Percentiles rank a stretch among this genome's conserved stretches.
Conservation (phyloP, 2,329 filamentous ascomycete genomes). For the Neurospora crassa region DNA sequence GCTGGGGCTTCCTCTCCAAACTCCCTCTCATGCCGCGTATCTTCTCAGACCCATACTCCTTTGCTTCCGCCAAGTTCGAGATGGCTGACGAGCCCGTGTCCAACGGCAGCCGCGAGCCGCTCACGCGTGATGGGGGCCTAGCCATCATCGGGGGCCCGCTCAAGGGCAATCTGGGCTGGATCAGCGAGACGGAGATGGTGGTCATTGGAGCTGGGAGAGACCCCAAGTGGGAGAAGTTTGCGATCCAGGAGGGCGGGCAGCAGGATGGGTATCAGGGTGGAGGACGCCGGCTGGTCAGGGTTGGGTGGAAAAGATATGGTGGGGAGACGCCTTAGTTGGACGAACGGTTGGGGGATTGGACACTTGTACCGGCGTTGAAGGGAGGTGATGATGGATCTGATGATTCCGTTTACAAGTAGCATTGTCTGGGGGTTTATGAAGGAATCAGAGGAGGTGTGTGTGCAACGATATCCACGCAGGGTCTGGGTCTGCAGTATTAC, state of each 20-base stretch:
- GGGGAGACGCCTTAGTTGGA: slow-evolving; percentile 3
- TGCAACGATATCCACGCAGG: neutral
- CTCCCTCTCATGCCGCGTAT: slow-evolving; percentile 77
- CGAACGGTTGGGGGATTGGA: neutral
- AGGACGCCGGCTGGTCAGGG: slow-evolving; percentile 53
- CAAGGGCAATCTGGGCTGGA: slow-evolving; percentile 83
- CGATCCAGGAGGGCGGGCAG: slow-evolving; percentile 46
- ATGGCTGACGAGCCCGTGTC: slow-evolving; percentile 60
- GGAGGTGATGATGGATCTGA: neutral
- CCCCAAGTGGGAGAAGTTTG: slow-evolving; percentile 81
- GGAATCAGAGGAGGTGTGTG: neutral
- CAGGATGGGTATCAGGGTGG: slow-evolving; percentile 42
- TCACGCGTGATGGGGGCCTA: too few species aligned
- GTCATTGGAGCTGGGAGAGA: slow-evolving; percentile 73
- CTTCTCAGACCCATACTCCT: slow-evolving; percentile 85
- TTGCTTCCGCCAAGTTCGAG: slow-evolving; percentile 71
- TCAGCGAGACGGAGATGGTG: slow-evolving; percentile 60
- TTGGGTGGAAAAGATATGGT: slow-evolving; percentile 68
- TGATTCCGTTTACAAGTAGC: neutral
- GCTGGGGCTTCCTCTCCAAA: slow-evolving; percentile 74
- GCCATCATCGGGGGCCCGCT: slow-evolving; percentile 44
- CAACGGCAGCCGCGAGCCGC: slow-evolving; percentile 18
- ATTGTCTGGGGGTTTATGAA: neutral
- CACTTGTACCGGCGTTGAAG: neutral
- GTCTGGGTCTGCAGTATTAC: too few species aligned